phyloP scores from a whole-genome alignment of 345 rosid species.

The Brassica carinata region DNA sequence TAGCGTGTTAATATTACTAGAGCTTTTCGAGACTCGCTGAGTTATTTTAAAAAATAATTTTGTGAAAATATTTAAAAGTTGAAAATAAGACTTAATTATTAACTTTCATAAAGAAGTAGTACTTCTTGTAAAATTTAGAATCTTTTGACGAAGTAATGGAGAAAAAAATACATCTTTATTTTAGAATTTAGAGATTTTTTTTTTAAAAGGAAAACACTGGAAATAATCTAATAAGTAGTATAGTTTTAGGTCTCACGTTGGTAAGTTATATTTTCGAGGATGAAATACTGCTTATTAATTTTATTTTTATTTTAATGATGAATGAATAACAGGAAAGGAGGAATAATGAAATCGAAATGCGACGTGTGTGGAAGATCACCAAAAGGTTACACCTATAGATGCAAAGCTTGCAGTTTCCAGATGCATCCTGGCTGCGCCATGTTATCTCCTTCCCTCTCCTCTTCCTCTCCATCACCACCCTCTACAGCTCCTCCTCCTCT shows the following conservation, averaged over 20 bases:
- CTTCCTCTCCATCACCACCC: conserved; percentile 59
- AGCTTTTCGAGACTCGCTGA: too few relatives aligned
- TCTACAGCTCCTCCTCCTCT: conserved; percentile 44
- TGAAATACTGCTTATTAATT: background rate
- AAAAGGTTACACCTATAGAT: conserved; percentile 68
- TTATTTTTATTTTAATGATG: background rate
- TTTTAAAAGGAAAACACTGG: too few relatives aligned
- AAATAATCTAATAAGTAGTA: background rate
- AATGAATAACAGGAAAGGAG: conserved; percentile 60
- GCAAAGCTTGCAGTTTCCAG: conserved; percentile 68
- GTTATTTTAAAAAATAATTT: too few relatives aligned
- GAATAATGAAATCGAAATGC: conserved; percentile 70
- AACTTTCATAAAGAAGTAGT: too few relatives aligned
- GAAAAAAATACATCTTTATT: too few relatives aligned
- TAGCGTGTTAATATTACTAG: too few relatives aligned
- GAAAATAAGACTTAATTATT: too few relatives aligned
- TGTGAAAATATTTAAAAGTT: too few relatives aligned
- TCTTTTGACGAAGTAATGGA: too few relatives aligned
- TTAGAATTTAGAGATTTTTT: too few relatives aligned
- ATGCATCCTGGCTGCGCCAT: conserved; percentile 91
- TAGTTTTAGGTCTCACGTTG: background rate
- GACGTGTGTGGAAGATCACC: conserved; percentile 65
- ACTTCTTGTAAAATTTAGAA: too few relatives aligned
- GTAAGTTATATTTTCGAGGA: background rate
- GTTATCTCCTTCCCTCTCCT: conserved; percentile 56